Conservation (phyloP, 2,329 filamentous ascomycete genomes). For the Penicillium sp. region DNA sequence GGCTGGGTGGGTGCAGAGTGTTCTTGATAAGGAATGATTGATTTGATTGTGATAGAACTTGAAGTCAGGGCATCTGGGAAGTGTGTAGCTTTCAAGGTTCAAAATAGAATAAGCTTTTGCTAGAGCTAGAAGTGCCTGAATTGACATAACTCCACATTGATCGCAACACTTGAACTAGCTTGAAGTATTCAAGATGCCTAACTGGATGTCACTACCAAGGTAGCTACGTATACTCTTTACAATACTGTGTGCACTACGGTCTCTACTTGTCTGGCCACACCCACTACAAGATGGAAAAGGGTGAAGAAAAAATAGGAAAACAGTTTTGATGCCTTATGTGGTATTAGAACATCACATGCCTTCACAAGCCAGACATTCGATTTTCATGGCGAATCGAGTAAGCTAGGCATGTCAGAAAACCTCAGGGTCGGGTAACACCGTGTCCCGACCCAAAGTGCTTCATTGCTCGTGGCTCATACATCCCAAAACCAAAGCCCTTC, state of each 20-base stretch:
- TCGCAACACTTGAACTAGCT: too few species aligned
- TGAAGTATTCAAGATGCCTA: background rate
- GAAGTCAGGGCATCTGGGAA: background rate
- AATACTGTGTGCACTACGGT: background rate
- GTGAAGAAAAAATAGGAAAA: slow-evolving; percentile 29
- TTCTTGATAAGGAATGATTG: background rate
- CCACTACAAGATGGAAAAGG: background rate
- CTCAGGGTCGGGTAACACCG: slow-evolving; percentile 17
- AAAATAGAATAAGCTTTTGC: background rate
- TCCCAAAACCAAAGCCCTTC: slow-evolving; percentile 37
- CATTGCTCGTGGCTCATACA: slow-evolving; percentile 49
- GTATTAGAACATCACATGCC: slow-evolving; percentile 44
- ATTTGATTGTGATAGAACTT: background rate
- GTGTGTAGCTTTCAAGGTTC: too few species aligned
- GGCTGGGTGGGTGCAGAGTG: background rate
- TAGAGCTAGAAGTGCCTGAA: too few species aligned
- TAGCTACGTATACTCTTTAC: background rate
- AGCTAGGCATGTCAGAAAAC: slow-evolving; percentile 40
- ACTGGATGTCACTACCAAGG: too few species aligned
- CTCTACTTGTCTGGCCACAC: slow-evolving; percentile 1
- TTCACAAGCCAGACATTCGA: slow-evolving; percentile 35
- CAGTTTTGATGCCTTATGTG: slow-evolving; percentile 37
- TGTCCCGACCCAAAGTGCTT: slow-evolving; percentile 31
- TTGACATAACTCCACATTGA: too few species aligned
- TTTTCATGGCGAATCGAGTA: slow-evolving; percentile 36